Evolutionary conservation across 495 filamentous ascomycete species (phyloP), one percentile per base, ranked within the genome.

Genomic region (Xylaria venustula): DNA sequence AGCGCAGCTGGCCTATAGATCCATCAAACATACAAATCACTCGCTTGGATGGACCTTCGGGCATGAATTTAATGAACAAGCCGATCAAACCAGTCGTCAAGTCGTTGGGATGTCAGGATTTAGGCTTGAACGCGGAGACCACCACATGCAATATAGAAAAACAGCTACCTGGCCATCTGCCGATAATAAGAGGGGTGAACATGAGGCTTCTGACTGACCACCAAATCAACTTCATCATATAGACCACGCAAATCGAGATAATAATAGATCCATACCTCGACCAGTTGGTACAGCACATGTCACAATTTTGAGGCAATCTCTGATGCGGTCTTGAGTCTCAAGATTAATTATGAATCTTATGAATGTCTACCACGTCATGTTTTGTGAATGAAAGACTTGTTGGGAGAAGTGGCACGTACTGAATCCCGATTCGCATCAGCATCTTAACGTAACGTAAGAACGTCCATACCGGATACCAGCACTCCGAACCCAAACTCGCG

Each of bases 1-100:
- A 47, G 41, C 17, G 62, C 60, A 49, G 64, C 63, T 42, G 71
- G 69, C 47, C 19, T 68, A 48, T 73, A 71, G n/a, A 69, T 55
- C 2, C 50, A 40, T 34, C 32, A 0, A 42, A 54, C n/a, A 7
- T 28, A 19, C 22, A 26, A 46, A 46, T 20, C 42, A 22, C 7
- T 6, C 23, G 19, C n/a, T 25, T 2, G 30, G 8, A 42, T 7
- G 11, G 36, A 14, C 7, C 53, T 34, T 11, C n/a, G 53, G 32
- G 37, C 15, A 40, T 30, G 23, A 11, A 54, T 28, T 8, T 2
- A 19, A 4, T 12, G n/a, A 5, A 42, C 22, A 15, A 54, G 22
- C 36, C 36, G 26, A 22, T 11, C 22, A 2, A n/a, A 20, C 22
- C 3, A 22, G 22, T 17, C 30, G 26, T 37, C 30, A 30, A 7